A percentile compares a stretch with the other conserved stretches of the same genome.
Evolutionary conservation across 2,329 filamentous ascomycete species (phyloP).

Genomic region (Aspergillus persii): DNA sequence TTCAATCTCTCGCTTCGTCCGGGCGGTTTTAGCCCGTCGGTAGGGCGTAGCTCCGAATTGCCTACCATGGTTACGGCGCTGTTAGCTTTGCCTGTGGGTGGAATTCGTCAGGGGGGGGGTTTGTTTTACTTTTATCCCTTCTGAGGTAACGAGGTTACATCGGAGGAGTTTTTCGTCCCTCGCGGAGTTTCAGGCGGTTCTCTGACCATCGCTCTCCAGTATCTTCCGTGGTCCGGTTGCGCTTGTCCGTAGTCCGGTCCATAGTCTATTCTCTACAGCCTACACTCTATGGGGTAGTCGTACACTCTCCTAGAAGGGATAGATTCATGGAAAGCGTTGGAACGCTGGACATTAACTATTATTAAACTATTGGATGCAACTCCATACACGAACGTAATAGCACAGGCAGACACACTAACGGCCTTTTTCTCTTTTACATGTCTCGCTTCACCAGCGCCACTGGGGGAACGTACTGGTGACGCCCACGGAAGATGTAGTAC

Average conservation of each 20-base stretch:
- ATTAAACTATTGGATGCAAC: not conserved
- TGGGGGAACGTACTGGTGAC: slow-evolving; percentile 42
- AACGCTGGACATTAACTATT: not conserved
- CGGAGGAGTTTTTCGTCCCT: too few species aligned
- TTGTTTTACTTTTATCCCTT: not conserved
- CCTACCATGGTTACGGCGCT: not conserved
- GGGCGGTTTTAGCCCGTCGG: not conserved
- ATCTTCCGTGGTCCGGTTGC: too few species aligned
- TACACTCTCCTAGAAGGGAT: too few species aligned
- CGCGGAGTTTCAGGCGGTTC: too few species aligned
- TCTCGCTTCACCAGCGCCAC: slow-evolving; percentile 36
- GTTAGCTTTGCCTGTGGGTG: not conserved
- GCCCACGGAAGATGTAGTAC: slow-evolving; percentile 43
- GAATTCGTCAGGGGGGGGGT: not conserved
- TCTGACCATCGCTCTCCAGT: too few species aligned
- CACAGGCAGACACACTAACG: not conserved
- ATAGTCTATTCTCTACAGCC: too few species aligned
- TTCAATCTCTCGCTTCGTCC: not conserved
- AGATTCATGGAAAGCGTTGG: not conserved
- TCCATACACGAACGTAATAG: not conserved
- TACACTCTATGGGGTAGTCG: too few species aligned
- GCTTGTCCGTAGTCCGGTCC: not conserved
- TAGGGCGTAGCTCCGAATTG: not conserved
- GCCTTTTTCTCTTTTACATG: not conserved
- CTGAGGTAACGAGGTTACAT: not conserved